A percentile compares a stretch with the other conserved stretches of the same genome.
Evolutionary conservation across 371 early-diverging fungal genomes (phyloP).

Genomic region (Apophysomyces elegans): DNA sequence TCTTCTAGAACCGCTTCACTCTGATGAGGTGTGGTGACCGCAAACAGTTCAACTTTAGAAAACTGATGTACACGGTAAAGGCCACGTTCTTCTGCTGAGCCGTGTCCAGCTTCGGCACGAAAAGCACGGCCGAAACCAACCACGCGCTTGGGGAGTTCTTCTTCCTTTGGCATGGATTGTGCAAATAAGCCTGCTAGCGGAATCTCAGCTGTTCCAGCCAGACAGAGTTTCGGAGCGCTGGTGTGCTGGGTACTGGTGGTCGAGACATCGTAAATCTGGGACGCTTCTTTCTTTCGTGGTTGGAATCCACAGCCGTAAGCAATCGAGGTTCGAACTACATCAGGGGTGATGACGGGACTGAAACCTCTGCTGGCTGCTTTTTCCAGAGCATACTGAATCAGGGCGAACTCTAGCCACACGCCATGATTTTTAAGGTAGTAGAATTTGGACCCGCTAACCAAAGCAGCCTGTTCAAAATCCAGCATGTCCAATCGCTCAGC

Average conservation of each 20-base stretch:
- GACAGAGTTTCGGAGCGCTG: slow-evolving; percentile 58
- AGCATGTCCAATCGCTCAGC: slow-evolving; percentile 66
- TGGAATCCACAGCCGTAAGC: slow-evolving; percentile 92
- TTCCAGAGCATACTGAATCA: slow-evolving; percentile 87
- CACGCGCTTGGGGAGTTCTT: slow-evolving; percentile 66
- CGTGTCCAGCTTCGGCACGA: slow-evolving; percentile 88
- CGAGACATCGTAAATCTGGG: slow-evolving; percentile 85
- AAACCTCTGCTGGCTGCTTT: slow-evolving; percentile 77
- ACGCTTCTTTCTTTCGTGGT: slow-evolving; percentile 74
- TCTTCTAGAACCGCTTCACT: slow-evolving; percentile 76
- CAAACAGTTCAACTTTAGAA: slow-evolving; percentile 92
- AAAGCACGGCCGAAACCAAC: slow-evolving; percentile 88
- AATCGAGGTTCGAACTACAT: slow-evolving; percentile 80
- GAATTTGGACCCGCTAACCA: slow-evolving; percentile 85
- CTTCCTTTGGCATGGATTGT: slow-evolving; percentile 57
- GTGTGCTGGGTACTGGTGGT: slow-evolving; percentile 45
- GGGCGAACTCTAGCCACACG: slow-evolving; percentile 84
- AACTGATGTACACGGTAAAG: slow-evolving; percentile 95
- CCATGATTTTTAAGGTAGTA: slow-evolving; percentile 87
- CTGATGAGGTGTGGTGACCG: slow-evolving; percentile 66
- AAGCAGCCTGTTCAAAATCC: slow-evolving; percentile 87
- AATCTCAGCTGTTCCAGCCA: slow-evolving; percentile 93
- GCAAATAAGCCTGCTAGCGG: slow-evolving; percentile 87
- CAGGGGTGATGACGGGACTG: slow-evolving; percentile 81
- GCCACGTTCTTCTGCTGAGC: slow-evolving; percentile 87